phyloP scores from a whole-genome alignment of 2,329 filamentous ascomycete genomes.

The Colletotrichum sp. region DNA sequence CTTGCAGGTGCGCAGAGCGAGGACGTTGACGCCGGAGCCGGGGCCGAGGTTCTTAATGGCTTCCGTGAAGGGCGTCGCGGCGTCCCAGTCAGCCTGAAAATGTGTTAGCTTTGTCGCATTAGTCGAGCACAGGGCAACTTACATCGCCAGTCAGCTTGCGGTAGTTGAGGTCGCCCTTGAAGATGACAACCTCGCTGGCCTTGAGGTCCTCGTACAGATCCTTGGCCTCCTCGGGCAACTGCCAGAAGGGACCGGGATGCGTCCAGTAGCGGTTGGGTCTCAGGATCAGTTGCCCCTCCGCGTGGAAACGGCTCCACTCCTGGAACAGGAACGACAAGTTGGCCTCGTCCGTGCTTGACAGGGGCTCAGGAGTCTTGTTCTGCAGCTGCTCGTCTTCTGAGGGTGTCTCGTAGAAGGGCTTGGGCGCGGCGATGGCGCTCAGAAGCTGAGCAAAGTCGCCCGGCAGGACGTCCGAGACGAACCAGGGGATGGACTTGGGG shows the following conservation, averaged over 20 bases:
- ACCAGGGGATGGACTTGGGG: slow-evolving; percentile 96
- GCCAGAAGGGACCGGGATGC: slow-evolving; percentile 85
- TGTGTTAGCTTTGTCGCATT: neutral
- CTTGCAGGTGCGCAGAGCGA: slow-evolving; percentile 94
- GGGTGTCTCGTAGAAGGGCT: slow-evolving; percentile 77
- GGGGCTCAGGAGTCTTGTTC: slow-evolving; percentile 61
- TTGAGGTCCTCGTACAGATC: slow-evolving; percentile 79
- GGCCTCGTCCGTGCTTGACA: slow-evolving; percentile 70
- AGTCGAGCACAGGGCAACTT: slow-evolving; percentile 38
- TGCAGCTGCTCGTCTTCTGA: slow-evolving; percentile 69
- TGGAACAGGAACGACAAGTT: slow-evolving; percentile 80
- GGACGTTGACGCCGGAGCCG: slow-evolving; percentile 80
- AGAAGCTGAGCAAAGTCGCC: slow-evolving; percentile 85
- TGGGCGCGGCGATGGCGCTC: slow-evolving; percentile 77
- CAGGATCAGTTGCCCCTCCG: slow-evolving; percentile 82
- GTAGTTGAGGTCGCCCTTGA: slow-evolving; percentile 98
- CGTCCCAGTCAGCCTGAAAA: slow-evolving; percentile 75
- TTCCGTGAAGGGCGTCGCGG: slow-evolving; percentile 83
- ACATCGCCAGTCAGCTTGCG: slow-evolving; percentile 91
- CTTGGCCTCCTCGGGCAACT: slow-evolving; percentile 72
- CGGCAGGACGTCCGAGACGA: slow-evolving; percentile 93
- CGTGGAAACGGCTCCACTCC: slow-evolving; percentile 81
- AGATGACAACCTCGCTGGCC: slow-evolving; percentile 85
- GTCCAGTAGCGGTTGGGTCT: slow-evolving; percentile 94
- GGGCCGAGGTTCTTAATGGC: slow-evolving; percentile 87